Evolutionary conservation across 2,329 filamentous ascomycete species (phyloP).

Genomic region (Didymella keratinophila): DNA sequence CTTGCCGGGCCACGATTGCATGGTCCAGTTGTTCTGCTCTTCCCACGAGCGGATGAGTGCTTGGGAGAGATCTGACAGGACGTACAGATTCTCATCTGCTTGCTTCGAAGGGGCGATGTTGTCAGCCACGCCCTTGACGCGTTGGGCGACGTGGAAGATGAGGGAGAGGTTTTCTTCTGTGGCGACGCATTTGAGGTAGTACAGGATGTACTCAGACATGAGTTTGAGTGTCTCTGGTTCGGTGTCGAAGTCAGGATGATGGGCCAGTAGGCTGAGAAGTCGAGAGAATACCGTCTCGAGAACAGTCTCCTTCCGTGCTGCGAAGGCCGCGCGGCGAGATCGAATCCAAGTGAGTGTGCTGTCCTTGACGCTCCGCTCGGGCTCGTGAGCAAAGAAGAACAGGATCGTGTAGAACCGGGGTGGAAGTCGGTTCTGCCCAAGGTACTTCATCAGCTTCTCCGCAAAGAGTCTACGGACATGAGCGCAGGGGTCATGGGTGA

Average conservation of each 20-base stretch:
- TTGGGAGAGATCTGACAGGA: slow-evolving; percentile 86
- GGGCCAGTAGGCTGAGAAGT: slow-evolving; percentile 85
- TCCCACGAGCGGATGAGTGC: slow-evolving; percentile 84
- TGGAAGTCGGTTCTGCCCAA: slow-evolving; percentile 74
- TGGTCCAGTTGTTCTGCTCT: slow-evolving; percentile 82
- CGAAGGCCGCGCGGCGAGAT: slow-evolving; percentile 75
- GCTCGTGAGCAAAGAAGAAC: slow-evolving; percentile 92
- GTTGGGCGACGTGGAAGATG: slow-evolving; percentile 90
- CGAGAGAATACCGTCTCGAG: slow-evolving; percentile 85
- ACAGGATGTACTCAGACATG: slow-evolving; percentile 87
- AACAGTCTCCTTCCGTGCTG: slow-evolving; percentile 61
- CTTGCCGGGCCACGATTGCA: slow-evolving; percentile 84
- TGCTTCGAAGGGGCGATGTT: slow-evolving; percentile 67
- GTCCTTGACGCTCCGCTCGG: slow-evolving; percentile 73
- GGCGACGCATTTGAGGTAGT: slow-evolving; percentile 83
- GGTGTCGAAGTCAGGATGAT: slow-evolving; percentile 85
- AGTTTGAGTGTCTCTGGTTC: slow-evolving; percentile 73
- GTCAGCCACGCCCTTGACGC: slow-evolving; percentile 89
- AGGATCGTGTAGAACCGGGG: slow-evolving; percentile 86
- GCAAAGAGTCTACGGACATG: slow-evolving; percentile 82
- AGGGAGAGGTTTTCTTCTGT: slow-evolving; percentile 86
- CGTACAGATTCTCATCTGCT: slow-evolving; percentile 77
- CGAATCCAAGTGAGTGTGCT: slow-evolving; percentile 88
- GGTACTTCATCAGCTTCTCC: slow-evolving; percentile 87
- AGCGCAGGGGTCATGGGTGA: slow-evolving; percentile 78